A percentile compares a stretch with the other conserved stretches of the same genome.
These are phyloP conservation scores for Diaporthe sp. DNA, from an alignment of 2,329 filamentous ascomycete genomes.

Conservation along the genomic window DNA sequence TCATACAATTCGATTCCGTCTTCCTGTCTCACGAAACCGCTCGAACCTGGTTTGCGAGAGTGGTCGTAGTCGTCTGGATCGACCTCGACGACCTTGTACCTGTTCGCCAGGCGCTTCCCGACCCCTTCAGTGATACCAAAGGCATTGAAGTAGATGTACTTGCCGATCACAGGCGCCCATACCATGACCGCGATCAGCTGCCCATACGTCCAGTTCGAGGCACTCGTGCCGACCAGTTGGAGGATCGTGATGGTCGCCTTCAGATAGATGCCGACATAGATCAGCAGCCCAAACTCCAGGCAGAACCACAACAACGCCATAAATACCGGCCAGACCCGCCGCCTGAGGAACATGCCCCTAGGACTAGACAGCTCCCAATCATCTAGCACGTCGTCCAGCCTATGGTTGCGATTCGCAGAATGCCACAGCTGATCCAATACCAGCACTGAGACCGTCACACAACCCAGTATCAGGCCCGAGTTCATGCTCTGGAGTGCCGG, in stretches of 20 bases:
- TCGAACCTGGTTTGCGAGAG: not conserved
- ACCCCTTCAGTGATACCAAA: conserved; percentile 37
- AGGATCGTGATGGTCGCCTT: conserved; percentile 37
- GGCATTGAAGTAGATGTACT: conserved; percentile 36
- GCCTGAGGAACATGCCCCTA: conserved; percentile 27
- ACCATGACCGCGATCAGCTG: conserved; percentile 45
- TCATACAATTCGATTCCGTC: conserved; percentile 27
- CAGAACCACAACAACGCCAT: conserved; percentile 28
- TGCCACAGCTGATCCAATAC: conserved; percentile 30
- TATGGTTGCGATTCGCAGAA: conserved; percentile 13
- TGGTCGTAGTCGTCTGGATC: conserved; percentile 7
- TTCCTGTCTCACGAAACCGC: not conserved
- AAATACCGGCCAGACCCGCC: conserved; percentile 25
- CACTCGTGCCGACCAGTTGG: conserved; percentile 32
- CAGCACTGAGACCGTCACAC: conserved; percentile 28
- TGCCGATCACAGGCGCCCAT: conserved; percentile 43
- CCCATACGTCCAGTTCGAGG: conserved; percentile 43
- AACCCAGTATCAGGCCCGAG: conserved; percentile 33
- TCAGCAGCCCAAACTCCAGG: conserved; percentile 37
- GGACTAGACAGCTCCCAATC: conserved; percentile 26
- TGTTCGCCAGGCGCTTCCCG: conserved; percentile 32
- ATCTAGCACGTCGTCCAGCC: conserved; percentile 17
- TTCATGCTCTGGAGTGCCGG: conserved; percentile 26
- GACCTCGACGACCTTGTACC: conserved; percentile 36
- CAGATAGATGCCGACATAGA: conserved; percentile 38